Conservation (phyloP, 139 green algal genomes). For the Tetraselmis chui region DNA sequence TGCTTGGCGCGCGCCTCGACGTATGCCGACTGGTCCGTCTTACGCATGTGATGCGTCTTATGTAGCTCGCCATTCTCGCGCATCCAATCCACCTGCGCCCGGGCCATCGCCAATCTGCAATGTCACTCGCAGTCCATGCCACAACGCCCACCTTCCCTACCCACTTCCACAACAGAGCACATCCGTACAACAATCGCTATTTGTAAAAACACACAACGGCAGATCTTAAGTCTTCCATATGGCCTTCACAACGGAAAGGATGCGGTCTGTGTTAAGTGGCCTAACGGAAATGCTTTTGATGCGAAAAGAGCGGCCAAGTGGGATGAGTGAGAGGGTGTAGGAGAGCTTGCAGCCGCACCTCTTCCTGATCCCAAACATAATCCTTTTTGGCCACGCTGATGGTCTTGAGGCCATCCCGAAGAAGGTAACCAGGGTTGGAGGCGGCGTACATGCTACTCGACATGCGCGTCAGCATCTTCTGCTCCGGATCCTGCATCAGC, state of each 20-base stretch:
- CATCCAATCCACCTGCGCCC: slow-evolving; percentile 49
- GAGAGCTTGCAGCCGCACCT: slow-evolving; percentile 17
- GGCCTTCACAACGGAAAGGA: not conserved
- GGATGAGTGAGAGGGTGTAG: not conserved
- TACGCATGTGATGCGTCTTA: slow-evolving; percentile 39
- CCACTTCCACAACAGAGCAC: no score
- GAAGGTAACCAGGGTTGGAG: slow-evolving; percentile 38
- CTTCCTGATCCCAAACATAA: slow-evolving; percentile 42
- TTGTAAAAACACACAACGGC: not conserved
- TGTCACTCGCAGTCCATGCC: no score
- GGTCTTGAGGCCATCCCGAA: slow-evolving; percentile 34
- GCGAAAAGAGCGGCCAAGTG: no score
- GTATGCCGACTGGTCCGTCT: slow-evolving; percentile 45
- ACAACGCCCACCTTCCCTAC: no score
- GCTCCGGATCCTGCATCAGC: not conserved
- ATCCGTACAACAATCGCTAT: not conserved
- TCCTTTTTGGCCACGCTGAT: slow-evolving; percentile 35
- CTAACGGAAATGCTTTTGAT: no score
- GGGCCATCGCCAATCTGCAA: no score
- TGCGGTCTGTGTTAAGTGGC: no score
- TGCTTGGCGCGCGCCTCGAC: slow-evolving; percentile 36
- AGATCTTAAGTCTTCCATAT: not conserved
- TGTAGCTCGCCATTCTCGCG: slow-evolving; percentile 43
- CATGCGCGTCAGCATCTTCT: not conserved
- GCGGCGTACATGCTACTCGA: not conserved